Evolutionary conservation across 169 alveolate species (phyloP).

Genomic region (Plasmodium relictum): DNA sequence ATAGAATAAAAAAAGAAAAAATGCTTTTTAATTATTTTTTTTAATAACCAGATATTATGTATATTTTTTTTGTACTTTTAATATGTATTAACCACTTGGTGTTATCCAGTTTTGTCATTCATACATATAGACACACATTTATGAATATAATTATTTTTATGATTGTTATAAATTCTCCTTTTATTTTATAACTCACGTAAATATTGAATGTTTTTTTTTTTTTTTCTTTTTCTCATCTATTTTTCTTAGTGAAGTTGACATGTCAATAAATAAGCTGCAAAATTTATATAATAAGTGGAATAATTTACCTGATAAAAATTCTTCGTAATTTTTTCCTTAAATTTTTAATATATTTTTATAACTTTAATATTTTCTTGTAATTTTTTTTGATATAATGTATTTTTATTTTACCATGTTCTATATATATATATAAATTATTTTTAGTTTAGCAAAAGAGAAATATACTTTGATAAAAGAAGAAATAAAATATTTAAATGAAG

Average conservation of each 20-base stretch:
- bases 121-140: too few relatives aligned
- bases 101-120: too few relatives aligned
- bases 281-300: slow-evolving; percentile 59
- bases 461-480: slow-evolving; percentile 57
- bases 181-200: too few relatives aligned
- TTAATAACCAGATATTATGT: neutral
- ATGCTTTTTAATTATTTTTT: neutral
- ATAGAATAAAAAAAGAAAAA: slow-evolving; percentile 12
- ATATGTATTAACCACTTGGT: neutral
- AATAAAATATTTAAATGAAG: slow-evolving; percentile 71
- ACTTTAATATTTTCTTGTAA: too few relatives aligned
- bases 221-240: neutral
- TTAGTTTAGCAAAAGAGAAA: slow-evolving; percentile 67
- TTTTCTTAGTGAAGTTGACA: slow-evolving; percentile 63
- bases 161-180: too few relatives aligned
- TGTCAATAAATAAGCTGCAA: slow-evolving; percentile 56
- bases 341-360: too few relatives aligned
- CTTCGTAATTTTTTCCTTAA: slow-evolving; percentile 21
- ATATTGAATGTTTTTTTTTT: neutral
- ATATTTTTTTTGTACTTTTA: neutral
- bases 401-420: too few relatives aligned
- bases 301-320: slow-evolving; percentile 57
- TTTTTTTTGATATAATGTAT: too few relatives aligned
- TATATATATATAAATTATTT: neutral
- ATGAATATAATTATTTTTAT: too few relatives aligned